phyloP scores from a whole-genome alignment of 2,329 filamentous ascomycete genomes.

The Ramichloridium luteum region DNA sequence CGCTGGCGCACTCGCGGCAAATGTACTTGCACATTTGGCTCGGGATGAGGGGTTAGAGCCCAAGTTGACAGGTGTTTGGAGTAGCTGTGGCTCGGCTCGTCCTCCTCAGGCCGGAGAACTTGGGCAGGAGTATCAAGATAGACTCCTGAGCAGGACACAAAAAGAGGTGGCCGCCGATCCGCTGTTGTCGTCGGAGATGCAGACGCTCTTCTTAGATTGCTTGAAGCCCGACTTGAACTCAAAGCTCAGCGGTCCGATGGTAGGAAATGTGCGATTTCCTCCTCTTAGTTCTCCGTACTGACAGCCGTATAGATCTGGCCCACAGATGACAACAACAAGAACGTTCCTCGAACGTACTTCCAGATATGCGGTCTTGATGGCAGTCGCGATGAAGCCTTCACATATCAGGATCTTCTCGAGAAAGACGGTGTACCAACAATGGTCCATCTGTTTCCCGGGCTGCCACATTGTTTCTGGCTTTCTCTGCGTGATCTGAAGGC shows the following conservation, averaged over 20 bases:
- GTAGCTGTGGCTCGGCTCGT: slow-evolving; percentile 33
- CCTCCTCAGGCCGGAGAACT: slow-evolving; percentile 16
- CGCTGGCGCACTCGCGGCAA: slow-evolving; percentile 4
- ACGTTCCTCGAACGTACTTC: slow-evolving; percentile 14
- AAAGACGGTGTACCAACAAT: slow-evolving; percentile 3
- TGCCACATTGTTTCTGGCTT: slow-evolving; percentile 5
- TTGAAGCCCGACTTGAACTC: neutral
- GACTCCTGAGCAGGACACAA: slow-evolving; percentile 25
- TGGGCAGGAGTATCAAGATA: slow-evolving; percentile 26
- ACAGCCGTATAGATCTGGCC: slow-evolving; percentile 3
- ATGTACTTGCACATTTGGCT: slow-evolving; percentile 3
- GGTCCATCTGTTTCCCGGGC: slow-evolving; percentile 3
- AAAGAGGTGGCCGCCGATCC: slow-evolving; percentile 27
- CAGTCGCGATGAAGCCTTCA: slow-evolving; percentile 3
- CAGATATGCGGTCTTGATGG: slow-evolving; percentile 6
- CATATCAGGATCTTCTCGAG: slow-evolving; percentile 3
- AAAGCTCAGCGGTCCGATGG: neutral
- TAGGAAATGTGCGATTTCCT: neutral
- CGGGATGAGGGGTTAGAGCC: slow-evolving; percentile 4
- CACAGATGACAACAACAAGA: slow-evolving; percentile 19
- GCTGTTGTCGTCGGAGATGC: slow-evolving; percentile 8
- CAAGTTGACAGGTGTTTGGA: slow-evolving; percentile 22
- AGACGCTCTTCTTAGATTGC: neutral
- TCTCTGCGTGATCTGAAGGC: slow-evolving; percentile 3
- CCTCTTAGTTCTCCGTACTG: neutral